phyloP scores from a whole-genome alignment of 1,139 yeast genomes.

The Chernovozyma aurita region DNA sequence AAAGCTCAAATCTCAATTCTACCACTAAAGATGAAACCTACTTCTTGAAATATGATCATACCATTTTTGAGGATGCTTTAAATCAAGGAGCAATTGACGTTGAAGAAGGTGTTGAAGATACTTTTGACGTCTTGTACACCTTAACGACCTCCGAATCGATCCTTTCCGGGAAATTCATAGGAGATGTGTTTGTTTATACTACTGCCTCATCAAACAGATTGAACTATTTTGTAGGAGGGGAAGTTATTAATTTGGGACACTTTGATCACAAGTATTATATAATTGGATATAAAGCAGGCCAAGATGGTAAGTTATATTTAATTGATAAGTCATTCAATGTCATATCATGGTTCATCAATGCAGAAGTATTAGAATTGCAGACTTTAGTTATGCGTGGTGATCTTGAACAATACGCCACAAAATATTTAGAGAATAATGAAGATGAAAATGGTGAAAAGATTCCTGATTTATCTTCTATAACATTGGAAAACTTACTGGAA shows the following conservation, averaged over 20 bases:
- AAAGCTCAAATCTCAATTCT: background rate
- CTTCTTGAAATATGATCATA: constrained; percentile 70
- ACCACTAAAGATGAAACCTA: constrained; percentile 59
- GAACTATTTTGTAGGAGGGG: constrained; percentile 93
- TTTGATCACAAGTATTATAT: constrained; percentile 85
- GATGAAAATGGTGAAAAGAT: constrained; percentile 37
- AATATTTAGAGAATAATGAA: constrained; percentile 23
- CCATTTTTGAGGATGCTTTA: constrained; percentile 60
- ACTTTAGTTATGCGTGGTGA: constrained; percentile 95
- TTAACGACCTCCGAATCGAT: constrained; percentile 67
- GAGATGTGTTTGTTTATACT: constrained; percentile 92
- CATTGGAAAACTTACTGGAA: constrained; percentile 59
- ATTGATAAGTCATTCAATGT: constrained; percentile 88
- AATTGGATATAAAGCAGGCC: constrained; percentile 76
- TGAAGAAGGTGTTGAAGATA: constrained; percentile 83
- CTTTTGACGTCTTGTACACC: constrained; percentile 82
- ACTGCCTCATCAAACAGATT: constrained; percentile 76
- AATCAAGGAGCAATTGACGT: constrained; percentile 57
- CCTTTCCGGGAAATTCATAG: constrained; percentile 91
- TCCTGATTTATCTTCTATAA: constrained; percentile 51
- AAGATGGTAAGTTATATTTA: constrained; percentile 85
- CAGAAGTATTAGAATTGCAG: constrained; percentile 89
- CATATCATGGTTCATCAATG: constrained; percentile 73
- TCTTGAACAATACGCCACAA: constrained; percentile 45
- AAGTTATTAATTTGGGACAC: constrained; percentile 87